phyloP scores from a whole-genome alignment of 768 basidiomycete species.

The Hypsizygus marmoreus region DNA sequence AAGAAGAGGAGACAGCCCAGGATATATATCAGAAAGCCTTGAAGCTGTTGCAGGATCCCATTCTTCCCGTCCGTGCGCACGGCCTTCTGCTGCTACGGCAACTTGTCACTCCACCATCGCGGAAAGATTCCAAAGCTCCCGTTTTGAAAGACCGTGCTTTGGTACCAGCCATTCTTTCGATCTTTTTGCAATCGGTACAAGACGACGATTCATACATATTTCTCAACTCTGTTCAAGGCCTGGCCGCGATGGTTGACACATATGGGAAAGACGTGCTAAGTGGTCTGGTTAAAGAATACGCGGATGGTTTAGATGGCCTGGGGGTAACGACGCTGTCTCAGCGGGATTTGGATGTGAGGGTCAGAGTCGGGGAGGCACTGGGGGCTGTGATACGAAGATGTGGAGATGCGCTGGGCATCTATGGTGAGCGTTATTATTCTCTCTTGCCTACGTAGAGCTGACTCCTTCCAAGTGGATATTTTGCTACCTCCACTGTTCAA shows the following conservation, averaged over 20 bases:
- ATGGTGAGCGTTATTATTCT: slow-evolving; percentile 52
- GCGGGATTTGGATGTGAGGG: slow-evolving; percentile 71
- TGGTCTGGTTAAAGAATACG: slow-evolving; percentile 68
- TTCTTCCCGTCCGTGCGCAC: slow-evolving; percentile 92
- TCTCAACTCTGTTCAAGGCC: slow-evolving; percentile 87
- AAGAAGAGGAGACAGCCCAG: slow-evolving; percentile 47
- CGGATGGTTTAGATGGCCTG: slow-evolving; percentile 51
- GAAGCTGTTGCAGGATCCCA: slow-evolving; percentile 85
- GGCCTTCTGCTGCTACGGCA: slow-evolving; percentile 83
- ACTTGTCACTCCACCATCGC: slow-evolving; percentile 53
- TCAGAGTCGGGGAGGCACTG: slow-evolving; percentile 85
- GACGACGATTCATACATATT: slow-evolving; percentile 97
- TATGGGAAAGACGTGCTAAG: slow-evolving; percentile 74
- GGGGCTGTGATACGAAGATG: slow-evolving; percentile 73
- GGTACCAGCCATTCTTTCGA: slow-evolving; percentile 79
- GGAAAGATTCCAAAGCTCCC: slow-evolving; percentile 19
- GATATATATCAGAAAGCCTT: slow-evolving; percentile 86
- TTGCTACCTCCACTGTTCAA: slow-evolving; percentile 74
- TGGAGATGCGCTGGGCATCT: slow-evolving; percentile 65
- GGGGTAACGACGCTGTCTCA: slow-evolving; percentile 46
- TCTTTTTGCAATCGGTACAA: slow-evolving; percentile 82
- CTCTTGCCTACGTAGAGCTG: background rate
- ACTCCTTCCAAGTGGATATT: slow-evolving; percentile 51
- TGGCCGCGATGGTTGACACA: slow-evolving; percentile 81
- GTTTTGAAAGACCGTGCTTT: slow-evolving; percentile 56